These are phyloP conservation scores for Hordeum marinum DNA, from an alignment of 176 grass and related monocot species.

Conservation along the genomic window DNA sequence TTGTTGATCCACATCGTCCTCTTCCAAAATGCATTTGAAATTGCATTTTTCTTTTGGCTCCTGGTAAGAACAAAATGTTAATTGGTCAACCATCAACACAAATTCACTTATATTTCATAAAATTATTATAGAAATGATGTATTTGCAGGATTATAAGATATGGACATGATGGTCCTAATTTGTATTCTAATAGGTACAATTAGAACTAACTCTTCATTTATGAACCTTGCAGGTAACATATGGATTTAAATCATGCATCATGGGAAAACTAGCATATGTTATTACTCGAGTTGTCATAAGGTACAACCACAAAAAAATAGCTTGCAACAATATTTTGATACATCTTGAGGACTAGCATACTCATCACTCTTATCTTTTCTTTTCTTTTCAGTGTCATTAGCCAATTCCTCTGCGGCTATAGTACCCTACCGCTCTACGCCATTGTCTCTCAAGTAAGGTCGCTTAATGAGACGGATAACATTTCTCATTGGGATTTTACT, in stretches of 20 bases:
- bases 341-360: background rate
- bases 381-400: slow-evolving; percentile 37
- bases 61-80: slow-evolving; percentile 34
- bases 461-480: background rate
- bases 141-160: background rate
- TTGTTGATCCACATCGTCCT: slow-evolving; percentile 66
- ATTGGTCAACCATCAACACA: too few species aligned
- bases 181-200: background rate
- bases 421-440: slow-evolving; percentile 70
- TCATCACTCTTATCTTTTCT: background rate
- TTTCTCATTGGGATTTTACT: background rate
- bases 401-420: slow-evolving; percentile 64
- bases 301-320: background rate
- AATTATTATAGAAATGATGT: background rate
- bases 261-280: slow-evolving; percentile 31
- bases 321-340: background rate
- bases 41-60: slow-evolving; percentile 81
- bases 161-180: background rate
- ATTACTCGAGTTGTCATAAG: slow-evolving; percentile 49
- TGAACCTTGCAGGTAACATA: slow-evolving; percentile 33
- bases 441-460: slow-evolving; percentile 70
- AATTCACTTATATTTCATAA: background rate
- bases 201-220: background rate
- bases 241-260: slow-evolving; percentile 50
- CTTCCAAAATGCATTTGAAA: slow-evolving; percentile 80